Base-by-base conservation (phyloP, 2,329 filamentous ascomycete species). In the Pestalotiopsis sp. region DNA sequence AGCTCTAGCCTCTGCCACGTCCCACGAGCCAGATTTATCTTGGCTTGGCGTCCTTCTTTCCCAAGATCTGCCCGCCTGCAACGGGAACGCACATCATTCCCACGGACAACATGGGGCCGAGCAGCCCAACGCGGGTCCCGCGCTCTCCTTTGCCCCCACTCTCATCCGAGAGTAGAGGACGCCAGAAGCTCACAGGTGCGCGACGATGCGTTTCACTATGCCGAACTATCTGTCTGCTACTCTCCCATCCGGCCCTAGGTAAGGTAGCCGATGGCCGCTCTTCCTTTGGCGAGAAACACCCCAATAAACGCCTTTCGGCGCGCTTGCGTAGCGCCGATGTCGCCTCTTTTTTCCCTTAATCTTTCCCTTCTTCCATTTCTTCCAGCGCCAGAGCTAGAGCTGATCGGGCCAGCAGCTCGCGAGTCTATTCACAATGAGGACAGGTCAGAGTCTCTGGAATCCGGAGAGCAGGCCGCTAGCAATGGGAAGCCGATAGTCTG, bases 191-290 rank as follows among this genome's bases (percentile, higher is more conserved):
- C 57, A 13, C 57, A 36, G 59, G 27, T 36, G 59, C 59, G n/a
- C 59, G 59, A 62, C 59, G 59, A 62, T 62, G 59, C 31, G 59
- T 62, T 62, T 62, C 59, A 62, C 27, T 27, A 62, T 20, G 38
- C 38, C 25, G 20, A 39, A 62, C 59, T 62, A 62, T 62, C 31
- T 62, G 13, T 38, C 59, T 36, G 27, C 36, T 27, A 36, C 57
- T 27, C 12, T 36, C 27, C 27, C 25, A 59, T 59, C 59, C 27
- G 36, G 45, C 45, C n/a, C 20, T 36, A 36, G 31, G 31, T 36
- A 36, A 52, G 45, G 17, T 52, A 52, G 45, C n/a, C n/a, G 31
- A 23, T 14, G 31, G 25, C 17, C 27, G 36, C n/a, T 39, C 17
- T 39, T 36, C 31, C n/a, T 62, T 39, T n/a, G 14, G 20, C 59